Evolutionary conservation across 352 stramenopile genomes (phyloP), one percentile per base, ranked within the genome.

Genomic region (Globisporangium viniferum): DNA sequence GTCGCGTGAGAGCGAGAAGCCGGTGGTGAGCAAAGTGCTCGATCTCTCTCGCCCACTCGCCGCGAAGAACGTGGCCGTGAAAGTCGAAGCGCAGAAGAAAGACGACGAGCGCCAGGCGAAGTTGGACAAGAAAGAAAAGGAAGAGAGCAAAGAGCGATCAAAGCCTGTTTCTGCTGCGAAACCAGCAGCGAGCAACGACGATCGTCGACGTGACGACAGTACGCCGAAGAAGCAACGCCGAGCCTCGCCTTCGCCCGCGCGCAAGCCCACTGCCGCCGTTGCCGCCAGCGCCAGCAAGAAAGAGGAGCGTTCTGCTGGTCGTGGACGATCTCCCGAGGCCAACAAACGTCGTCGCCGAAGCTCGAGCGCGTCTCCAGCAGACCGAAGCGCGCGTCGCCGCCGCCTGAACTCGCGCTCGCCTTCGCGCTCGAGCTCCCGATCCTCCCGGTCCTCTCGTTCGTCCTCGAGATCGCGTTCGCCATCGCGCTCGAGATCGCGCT

Each of bases 381-480:
- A 70, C 8, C 73, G 64, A 46, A 74, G 59, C 57, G 44, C 59
- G 33, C 75, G 68, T 36, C 73, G 66, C 4, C 68, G 73, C 8
- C 73, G 72, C 33, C 39, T 68, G 20, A 70, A 53, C 15, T 85
- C 73, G 1, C 63, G 51, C 68, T 73, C 68, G 31, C 15, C 48
- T 24, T 69, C 64, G 55, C 20, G 18, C 20, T 60, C 65, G 22
- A 33, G 31, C 14, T 70, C 65, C 14, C 48, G 22, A 3, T 62
- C 49, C 8, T 46, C 35, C 14, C 35, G 22, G 6, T 62, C 49
- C 8, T 46, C 35, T 69, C 69, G 41, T 29, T 70, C 72, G 59
- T 68, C 65, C 33, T 89, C 79, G 0, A 69, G 73, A 27, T 87
- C 78, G 44, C 68, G 71, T 3, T 74, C 76, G 6, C 39, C 67